Evolutionary conservation across 352 stramenopile genomes (phyloP), one percentile per base, ranked within the genome.

Genomic region (Pythium dissotocum): DNA sequence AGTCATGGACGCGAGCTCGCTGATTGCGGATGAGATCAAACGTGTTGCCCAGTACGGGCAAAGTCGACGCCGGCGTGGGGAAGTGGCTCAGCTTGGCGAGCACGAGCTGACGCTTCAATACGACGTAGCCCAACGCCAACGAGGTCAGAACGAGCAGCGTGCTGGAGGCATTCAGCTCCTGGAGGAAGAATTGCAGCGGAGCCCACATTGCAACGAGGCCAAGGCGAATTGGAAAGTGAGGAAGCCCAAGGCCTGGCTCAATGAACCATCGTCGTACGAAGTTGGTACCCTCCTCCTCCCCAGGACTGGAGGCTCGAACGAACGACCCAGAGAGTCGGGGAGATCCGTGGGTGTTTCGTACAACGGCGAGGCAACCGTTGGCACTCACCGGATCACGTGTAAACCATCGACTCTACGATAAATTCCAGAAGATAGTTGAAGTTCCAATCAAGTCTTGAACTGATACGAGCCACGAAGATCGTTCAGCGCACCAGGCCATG

Each of bases 11-110:
- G 21, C 79, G 73, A 21, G 61, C n/a, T n/a, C 73, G 73, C 33
- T 90, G 80, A 32, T 54, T 71, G 35, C 77, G 30, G 2, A 77
- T 55, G 52, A 88, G 62, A 60, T 90, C 78, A 28, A 89, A 62
- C 46, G 80, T 88, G 64, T 89, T 89, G 67, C 79, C 77, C 6
- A 89, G 33, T 26, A 87, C 10, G 2, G 80, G 80, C 13, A 89
- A 72, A 28, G 80, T 88, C 18, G 74, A 72, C 2, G 65, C 55
- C 0, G 76, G 74, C 6, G 48, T 76, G 10, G 79, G 79, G 1
- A 91, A 64, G 2, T 75, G n/a, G 1, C 53, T 40, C 2, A 70
- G 51, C 46, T 58, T 52, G 14, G 46, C 14, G 3, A 48, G 21
- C 33, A 56, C 36, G 26, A 35, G 33, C 28, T 58, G 46, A 10